Evolutionary conservation across 2,329 filamentous ascomycete species (phyloP).

Genomic region (Fusarium globosum): DNA sequence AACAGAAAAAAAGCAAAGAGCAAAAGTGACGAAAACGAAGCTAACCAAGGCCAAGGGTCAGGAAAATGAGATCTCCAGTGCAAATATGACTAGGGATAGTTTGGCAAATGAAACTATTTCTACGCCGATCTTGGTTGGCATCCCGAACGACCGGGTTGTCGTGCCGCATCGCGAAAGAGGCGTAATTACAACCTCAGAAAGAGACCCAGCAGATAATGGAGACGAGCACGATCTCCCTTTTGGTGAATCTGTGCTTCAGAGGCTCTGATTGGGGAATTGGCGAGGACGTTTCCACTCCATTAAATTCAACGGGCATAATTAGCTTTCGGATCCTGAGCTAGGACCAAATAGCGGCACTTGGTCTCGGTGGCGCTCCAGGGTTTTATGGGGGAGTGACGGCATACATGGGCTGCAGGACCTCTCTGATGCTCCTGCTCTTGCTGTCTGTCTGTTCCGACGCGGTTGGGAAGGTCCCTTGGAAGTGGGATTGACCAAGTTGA

Average conservation of each 20-base stretch:
- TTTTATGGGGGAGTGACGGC: conserved; percentile 39
- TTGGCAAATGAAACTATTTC: neutral
- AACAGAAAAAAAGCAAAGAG: conserved; percentile 18
- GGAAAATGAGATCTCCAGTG: conserved; percentile 37
- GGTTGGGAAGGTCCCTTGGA: neutral
- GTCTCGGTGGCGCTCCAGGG: conserved; percentile 31
- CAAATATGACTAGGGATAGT: conserved; percentile 17
- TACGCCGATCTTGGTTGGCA: conserved; percentile 22
- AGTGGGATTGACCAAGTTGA: neutral
- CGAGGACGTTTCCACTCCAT: conserved; percentile 3
- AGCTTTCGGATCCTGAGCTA: conserved; percentile 22
- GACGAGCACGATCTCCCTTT: conserved; percentile 19
- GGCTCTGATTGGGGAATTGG: conserved; percentile 7
- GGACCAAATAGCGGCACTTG: conserved; percentile 38
- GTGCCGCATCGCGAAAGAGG: conserved; percentile 1
- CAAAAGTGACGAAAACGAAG: conserved; percentile 4
- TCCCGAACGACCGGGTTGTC: conserved; percentile 23
- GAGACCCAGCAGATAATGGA: neutral
- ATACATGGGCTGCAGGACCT: conserved; percentile 28
- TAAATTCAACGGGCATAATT: conserved; percentile 4
- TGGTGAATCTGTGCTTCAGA: neutral
- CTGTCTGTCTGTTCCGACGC: neutral
- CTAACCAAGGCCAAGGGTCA: conserved; percentile 10
- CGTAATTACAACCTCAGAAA: conserved; percentile 12
- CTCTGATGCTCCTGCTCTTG: neutral